A percentile compares a stretch with the other conserved stretches of the same genome.
Evolutionary conservation across 257 asterid species (phyloP).

Genomic region (Pogostemon cablin): DNA sequence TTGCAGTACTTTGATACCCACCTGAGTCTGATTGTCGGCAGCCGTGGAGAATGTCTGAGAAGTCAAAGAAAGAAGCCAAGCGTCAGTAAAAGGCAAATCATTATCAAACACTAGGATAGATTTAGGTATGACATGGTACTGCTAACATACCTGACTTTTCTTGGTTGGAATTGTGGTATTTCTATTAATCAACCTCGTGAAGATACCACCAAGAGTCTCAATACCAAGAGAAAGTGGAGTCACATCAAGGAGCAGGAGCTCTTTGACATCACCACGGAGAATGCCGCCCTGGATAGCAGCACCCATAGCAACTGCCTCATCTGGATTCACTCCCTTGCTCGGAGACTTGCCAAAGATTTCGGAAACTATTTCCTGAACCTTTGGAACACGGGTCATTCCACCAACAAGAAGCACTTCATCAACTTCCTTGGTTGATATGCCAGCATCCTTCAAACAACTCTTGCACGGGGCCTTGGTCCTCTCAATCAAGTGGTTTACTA

Average conservation of each 20-base stretch:
- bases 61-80: background rate
- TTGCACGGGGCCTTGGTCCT: conserved; percentile 72
- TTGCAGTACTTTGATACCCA: conserved; percentile 68
- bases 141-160: conserved; percentile 62
- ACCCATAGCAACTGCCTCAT: conserved; percentile 85
- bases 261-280: conserved; percentile 73
- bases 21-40: conserved; percentile 76
- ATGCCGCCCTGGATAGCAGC: conserved; percentile 84
- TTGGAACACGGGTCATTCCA: conserved; percentile 80
- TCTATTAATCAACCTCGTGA: conserved; percentile 70
- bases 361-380: conserved; percentile 73
- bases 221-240: conserved; percentile 80
- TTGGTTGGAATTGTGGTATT: conserved; percentile 78
- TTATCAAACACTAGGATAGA: background rate
- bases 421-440: conserved; percentile 57
- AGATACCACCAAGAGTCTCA: conserved; percentile 75
- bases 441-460: conserved; percentile 80
- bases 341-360: conserved; percentile 73
- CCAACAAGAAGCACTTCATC: conserved; percentile 84
- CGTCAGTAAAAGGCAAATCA: background rate
- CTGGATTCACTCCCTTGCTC: conserved; percentile 83
- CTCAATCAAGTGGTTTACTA: conserved; percentile 65
- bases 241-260: conserved; percentile 73
- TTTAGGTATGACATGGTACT: background rate
- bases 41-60: conserved; percentile 69